Evolutionary conservation across 768 basidiomycete species (phyloP).

Genomic region (Lactifluus volemus): DNA sequence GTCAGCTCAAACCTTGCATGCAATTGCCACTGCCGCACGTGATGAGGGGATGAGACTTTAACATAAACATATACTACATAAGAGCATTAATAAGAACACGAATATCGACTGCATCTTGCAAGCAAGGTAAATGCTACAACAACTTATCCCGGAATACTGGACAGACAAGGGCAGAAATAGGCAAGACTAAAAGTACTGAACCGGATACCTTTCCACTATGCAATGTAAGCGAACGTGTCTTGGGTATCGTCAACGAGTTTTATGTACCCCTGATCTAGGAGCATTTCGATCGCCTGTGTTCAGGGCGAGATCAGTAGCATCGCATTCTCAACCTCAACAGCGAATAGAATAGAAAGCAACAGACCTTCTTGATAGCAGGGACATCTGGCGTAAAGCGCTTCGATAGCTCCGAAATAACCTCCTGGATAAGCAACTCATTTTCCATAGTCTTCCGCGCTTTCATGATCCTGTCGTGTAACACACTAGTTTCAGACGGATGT

Average conservation of each 20-base stretch:
- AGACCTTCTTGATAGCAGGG: slow-evolving; percentile 91
- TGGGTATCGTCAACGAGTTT: slow-evolving; percentile 88
- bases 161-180: neutral
- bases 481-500: slow-evolving; percentile 10
- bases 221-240: slow-evolving; percentile 79
- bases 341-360: neutral
- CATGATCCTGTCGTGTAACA: slow-evolving; percentile 73
- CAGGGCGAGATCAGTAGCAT: slow-evolving; percentile 28
- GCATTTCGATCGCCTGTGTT: slow-evolving; percentile 71
- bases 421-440: slow-evolving; percentile 82
- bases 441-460: slow-evolving; percentile 94
- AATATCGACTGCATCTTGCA: too few relatives aligned
- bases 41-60: too few relatives aligned
- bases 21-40: too few relatives aligned
- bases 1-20: too few relatives aligned
- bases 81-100: too few relatives aligned
- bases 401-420: slow-evolving; percentile 84
- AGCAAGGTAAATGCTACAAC: slow-evolving; percentile 5
- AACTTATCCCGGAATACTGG: slow-evolving; percentile 5
- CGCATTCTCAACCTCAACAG: neutral
- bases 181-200: neutral
- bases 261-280: slow-evolving; percentile 96
- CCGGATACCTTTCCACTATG: slow-evolving; percentile 34
- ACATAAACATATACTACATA: too few relatives aligned
- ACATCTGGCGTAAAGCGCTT: slow-evolving; percentile 88